phyloP scores from a whole-genome alignment of 371 early-diverging fungal species.

The Mortierella sp. region DNA sequence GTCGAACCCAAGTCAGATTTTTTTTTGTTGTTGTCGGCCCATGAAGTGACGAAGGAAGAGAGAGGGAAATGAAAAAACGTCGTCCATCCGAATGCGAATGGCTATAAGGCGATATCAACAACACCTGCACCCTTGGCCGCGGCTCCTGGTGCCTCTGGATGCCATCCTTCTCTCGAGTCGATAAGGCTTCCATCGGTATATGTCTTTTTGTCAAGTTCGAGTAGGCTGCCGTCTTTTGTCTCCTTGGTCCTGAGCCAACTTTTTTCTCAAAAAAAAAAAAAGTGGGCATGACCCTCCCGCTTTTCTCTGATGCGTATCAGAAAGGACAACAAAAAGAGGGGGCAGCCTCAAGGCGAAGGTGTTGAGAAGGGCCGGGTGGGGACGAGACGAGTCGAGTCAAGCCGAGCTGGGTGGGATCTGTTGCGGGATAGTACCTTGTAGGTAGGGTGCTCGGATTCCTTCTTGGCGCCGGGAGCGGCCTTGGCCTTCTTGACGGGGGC shows the following conservation, averaged over 20 bases:
- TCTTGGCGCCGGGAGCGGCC: slow-evolving; percentile 35
- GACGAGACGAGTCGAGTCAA: not conserved
- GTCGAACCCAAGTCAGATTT: slow-evolving; percentile 20
- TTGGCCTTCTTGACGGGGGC: slow-evolving; percentile 35
- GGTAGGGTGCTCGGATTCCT: slow-evolving; percentile 54
- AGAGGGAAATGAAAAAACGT: not conserved
- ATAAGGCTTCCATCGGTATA: not conserved
- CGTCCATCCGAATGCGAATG: not conserved
- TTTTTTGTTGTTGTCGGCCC: slow-evolving; percentile 13
- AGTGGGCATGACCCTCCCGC: slow-evolving; percentile 9
- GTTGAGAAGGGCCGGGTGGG: not conserved
- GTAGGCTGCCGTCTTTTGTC: slow-evolving; percentile 4
- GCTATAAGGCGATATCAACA: not conserved
- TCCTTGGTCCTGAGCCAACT: slow-evolving; percentile 44
- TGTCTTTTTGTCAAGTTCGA: not conserved
- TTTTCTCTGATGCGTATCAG: not conserved
- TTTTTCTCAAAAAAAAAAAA: slow-evolving; percentile 35
- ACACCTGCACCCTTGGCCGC: not conserved
- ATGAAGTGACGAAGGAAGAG: not conserved
- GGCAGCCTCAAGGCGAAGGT: not conserved
- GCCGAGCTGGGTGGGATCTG: not conserved
- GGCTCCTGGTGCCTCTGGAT: not conserved
- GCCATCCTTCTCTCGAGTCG: slow-evolving; percentile 4
- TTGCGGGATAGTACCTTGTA: slow-evolving; percentile 40
- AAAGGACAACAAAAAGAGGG: slow-evolving; percentile 7